A percentile compares a stretch with the other conserved stretches of the same genome.
phyloP scores from a whole-genome alignment of 495 filamentous ascomycete species.

The Chaetomium fimeti region DNA sequence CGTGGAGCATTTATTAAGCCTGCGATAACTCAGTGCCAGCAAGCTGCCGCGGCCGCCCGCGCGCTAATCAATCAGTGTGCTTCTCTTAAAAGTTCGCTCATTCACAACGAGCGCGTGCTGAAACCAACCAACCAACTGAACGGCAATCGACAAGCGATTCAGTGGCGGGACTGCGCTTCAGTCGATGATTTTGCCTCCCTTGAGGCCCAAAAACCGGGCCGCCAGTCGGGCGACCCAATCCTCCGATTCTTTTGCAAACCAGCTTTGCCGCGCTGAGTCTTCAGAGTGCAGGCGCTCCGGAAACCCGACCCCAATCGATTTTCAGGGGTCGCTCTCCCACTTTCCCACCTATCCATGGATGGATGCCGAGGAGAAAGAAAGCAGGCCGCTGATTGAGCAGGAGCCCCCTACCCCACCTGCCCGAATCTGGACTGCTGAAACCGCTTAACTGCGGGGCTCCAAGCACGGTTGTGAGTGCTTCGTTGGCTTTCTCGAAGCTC shows the following conservation, averaged over 20 bases:
- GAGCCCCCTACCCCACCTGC: conserved; percentile 1
- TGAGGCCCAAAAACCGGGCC: background rate
- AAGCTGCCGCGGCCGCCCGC: background rate
- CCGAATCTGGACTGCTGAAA: conserved; percentile 9
- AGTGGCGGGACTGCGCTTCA: background rate
- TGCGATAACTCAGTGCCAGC: background rate
- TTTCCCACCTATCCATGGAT: too few species aligned
- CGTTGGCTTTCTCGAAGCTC: background rate
- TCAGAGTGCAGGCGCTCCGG: background rate
- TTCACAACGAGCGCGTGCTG: conserved; percentile 3
- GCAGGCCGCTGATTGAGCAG: background rate
- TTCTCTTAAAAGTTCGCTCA: background rate
- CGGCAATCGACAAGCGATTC: background rate
- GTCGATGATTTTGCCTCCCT: background rate
- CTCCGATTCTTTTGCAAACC: background rate
- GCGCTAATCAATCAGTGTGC: background rate
- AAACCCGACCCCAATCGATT: background rate
- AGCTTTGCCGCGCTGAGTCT: background rate
- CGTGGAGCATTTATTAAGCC: background rate
- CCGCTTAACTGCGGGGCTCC: conserved; percentile 18
- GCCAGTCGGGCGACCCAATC: background rate
- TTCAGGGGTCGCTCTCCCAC: background rate
- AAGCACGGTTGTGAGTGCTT: background rate
- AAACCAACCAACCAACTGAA: conserved; percentile 7
- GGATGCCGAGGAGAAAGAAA: background rate